Evolutionary conservation across 192 early-diverging fungal species (phyloP).

Genomic region (Pilaira anomala): DNA sequence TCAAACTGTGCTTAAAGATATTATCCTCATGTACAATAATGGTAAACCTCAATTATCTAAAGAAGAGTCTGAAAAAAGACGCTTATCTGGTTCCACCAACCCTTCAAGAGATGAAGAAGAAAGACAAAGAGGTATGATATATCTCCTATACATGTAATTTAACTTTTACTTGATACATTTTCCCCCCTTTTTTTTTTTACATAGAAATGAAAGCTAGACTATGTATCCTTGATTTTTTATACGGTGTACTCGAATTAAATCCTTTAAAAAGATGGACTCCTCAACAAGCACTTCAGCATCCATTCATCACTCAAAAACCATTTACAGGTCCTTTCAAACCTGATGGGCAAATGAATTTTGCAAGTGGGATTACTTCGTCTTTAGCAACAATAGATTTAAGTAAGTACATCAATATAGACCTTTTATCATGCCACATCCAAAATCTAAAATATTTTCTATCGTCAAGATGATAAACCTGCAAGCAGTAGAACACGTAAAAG

Average conservation of each 20-base stretch:
- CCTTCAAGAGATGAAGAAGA: background rate
- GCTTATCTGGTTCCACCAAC: background rate
- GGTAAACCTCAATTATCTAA: conserved; percentile 8
- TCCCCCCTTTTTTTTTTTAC: too few relatives aligned
- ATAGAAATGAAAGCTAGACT: conserved; percentile 67
- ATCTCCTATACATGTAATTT: background rate
- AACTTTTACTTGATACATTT: too few relatives aligned
- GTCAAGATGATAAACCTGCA: too few relatives aligned
- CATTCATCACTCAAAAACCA: conserved; percentile 90
- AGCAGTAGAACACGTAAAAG: background rate
- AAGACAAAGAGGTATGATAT: background rate
- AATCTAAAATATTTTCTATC: too few relatives aligned
- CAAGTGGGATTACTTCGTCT: background rate
- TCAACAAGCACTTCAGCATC: conserved; percentile 90
- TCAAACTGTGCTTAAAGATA: conserved; percentile 4
- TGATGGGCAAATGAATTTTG: conserved; percentile 1
- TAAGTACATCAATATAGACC: too few relatives aligned
- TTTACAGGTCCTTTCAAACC: conserved; percentile 70
- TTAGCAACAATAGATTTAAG: too few relatives aligned
- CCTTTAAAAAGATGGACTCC: conserved; percentile 94
- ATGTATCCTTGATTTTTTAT: conserved; percentile 88
- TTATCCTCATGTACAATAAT: conserved; percentile 5
- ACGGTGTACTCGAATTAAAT: conserved; percentile 84
- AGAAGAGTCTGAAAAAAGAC: background rate
- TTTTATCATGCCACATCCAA: too few relatives aligned